Conservation (phyloP, 768 basidiomycete genomes). For the Mycena rosella region DNA sequence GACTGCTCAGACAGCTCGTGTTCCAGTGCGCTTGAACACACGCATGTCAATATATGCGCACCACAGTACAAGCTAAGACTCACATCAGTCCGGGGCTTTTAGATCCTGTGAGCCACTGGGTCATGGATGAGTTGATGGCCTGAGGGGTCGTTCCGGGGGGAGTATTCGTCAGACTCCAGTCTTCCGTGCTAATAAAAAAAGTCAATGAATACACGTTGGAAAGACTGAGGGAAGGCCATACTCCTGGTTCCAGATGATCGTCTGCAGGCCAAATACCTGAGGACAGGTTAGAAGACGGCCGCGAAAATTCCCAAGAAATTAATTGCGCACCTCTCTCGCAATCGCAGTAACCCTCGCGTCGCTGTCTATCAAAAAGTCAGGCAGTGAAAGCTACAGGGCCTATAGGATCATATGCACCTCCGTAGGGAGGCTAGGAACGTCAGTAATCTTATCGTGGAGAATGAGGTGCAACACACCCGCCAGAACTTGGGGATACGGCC, state of each 20-base stretch:
- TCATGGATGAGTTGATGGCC: conserved; percentile 62
- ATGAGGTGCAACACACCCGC: conserved; percentile 61
- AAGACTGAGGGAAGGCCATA: conserved; percentile 44
- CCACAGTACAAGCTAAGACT: too few relatives aligned
- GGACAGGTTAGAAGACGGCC: too few relatives aligned
- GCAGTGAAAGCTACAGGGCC: too few relatives aligned
- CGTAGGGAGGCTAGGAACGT: conserved; percentile 56
- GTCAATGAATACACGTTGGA: background rate
- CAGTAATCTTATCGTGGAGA: background rate
- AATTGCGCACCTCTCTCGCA: conserved; percentile 72
- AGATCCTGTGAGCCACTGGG: conserved; percentile 68
- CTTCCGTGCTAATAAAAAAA: conserved; percentile 66
- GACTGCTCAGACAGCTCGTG: conserved; percentile 79
- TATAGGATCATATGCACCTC: conserved; percentile 6
- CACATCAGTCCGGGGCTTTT: conserved; percentile 88
- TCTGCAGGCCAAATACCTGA: conserved; percentile 81
- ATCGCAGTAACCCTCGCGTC: conserved; percentile 89
- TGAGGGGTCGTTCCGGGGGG: conserved; percentile 56
- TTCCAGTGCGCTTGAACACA: conserved; percentile 84
- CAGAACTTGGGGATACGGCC: conserved; percentile 74
- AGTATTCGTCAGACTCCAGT: conserved; percentile 74
- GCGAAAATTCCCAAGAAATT: too few relatives aligned
- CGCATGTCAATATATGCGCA: too few relatives aligned
- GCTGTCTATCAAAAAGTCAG: conserved; percentile 51
- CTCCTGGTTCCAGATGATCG: conserved; percentile 94